phyloP scores from a whole-genome alignment of 495 filamentous ascomycete genomes.

The Trichoderma reesei region DNA sequence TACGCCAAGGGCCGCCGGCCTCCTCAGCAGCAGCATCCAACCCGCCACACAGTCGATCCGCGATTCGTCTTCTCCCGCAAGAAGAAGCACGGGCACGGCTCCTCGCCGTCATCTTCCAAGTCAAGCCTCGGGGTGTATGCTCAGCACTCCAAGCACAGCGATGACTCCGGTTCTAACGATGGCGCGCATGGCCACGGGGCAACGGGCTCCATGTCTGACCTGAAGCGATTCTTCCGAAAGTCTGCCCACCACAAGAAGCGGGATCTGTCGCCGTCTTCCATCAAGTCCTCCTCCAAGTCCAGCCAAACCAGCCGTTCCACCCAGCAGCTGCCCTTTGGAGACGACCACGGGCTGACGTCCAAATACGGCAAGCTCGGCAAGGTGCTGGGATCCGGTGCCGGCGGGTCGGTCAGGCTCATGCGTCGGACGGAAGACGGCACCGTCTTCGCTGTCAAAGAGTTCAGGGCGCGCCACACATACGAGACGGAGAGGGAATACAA shows the following conservation, averaged over 20 bases:
- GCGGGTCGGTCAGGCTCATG: conserved; percentile 90
- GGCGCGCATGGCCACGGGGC: conserved; percentile 37
- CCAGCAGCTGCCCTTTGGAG: conserved; percentile 76
- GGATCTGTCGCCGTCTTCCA: conserved; percentile 48
- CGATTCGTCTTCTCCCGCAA: conserved; percentile 71
- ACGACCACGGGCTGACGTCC: conserved; percentile 81
- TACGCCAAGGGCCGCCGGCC: conserved; percentile 76
- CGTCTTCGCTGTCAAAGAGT: conserved; percentile 97
- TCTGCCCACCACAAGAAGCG: conserved; percentile 59
- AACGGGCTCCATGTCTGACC: conserved; percentile 74
- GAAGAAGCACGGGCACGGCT: conserved; percentile 24
- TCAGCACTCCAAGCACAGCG: conserved; percentile 32
- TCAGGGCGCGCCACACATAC: conserved; percentile 84
- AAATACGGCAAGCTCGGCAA: conserved; percentile 95
- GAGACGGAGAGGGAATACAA: conserved; percentile 91
- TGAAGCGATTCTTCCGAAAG: conserved; percentile 85
- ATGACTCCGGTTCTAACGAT: conserved; percentile 38
- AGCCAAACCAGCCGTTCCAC: conserved; percentile 46
- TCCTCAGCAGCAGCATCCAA: conserved; percentile 56
- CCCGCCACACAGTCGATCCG: conserved; percentile 55
- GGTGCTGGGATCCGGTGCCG: conserved; percentile 87
- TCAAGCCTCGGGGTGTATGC: conserved; percentile 25
- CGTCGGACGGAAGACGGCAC: conserved; percentile 81
- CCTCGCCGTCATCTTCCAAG: conserved; percentile 34
- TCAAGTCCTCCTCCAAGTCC: conserved; percentile 44